A percentile compares a stretch with the other conserved stretches of the same genome.
phyloP scores from a whole-genome alignment of 495 filamentous ascomycete genomes.

The Tuber melanosporum region DNA sequence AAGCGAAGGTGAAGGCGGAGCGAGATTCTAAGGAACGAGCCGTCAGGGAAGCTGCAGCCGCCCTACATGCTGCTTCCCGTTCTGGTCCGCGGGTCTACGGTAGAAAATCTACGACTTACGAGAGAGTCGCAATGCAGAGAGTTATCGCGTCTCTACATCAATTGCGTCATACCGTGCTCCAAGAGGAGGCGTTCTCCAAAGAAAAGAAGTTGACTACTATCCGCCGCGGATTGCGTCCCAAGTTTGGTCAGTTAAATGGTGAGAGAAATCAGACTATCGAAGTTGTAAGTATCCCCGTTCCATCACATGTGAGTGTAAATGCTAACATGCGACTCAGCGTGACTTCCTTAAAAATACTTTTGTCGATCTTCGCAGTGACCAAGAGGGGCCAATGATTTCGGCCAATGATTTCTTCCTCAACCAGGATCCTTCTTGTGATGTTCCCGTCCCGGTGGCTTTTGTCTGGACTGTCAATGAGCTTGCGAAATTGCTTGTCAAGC shows the following conservation, averaged over 20 bases:
- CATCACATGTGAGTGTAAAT: neutral
- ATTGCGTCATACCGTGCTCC: constrained; percentile 30
- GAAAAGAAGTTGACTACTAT: constrained; percentile 32
- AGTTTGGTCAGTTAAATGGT: constrained; percentile 40
- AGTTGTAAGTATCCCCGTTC: constrained; percentile 25
- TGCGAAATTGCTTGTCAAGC: constrained; percentile 65
- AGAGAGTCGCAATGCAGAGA: constrained; percentile 27
- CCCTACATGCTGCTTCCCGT: constrained; percentile 16
- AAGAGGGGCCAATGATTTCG: constrained; percentile 53
- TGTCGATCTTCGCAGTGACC: constrained; percentile 22
- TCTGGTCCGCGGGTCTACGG: constrained; percentile 31
- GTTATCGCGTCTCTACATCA: constrained; percentile 36
- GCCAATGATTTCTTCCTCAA: constrained; percentile 60
- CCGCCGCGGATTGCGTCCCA: constrained; percentile 37
- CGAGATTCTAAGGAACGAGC: constrained; percentile 17
- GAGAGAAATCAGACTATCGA: constrained; percentile 35
- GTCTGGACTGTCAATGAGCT: constrained; percentile 80
- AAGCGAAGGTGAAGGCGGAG: constrained; percentile 21
- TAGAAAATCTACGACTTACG: constrained; percentile 23
- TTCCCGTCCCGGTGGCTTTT: constrained; percentile 58
- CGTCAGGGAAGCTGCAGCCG: constrained; percentile 7
- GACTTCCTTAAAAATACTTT: constrained; percentile 33
- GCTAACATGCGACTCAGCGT: constrained; percentile 20
- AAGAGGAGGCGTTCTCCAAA: constrained; percentile 28
- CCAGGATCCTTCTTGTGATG: constrained; percentile 54